Evolutionary conservation across 73 alveolate genomes (phyloP), one percentile per base, ranked within the genome.

Genomic region (Paramecium sonneborni): DNA sequence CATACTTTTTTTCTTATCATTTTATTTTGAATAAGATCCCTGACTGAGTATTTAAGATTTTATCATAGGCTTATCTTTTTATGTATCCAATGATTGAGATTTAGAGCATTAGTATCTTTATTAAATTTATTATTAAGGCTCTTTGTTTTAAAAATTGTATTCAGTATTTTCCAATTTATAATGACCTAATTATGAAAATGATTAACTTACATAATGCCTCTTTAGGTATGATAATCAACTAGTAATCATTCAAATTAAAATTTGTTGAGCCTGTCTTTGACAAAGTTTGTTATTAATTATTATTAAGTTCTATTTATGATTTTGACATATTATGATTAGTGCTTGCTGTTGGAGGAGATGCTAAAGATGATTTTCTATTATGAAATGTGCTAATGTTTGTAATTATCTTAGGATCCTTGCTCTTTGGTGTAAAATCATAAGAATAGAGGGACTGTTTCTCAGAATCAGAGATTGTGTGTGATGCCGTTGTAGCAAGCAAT

Each of bases 181-280:
- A 7, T 32, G 48, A 62, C 24, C 84, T 62, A 62, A 62, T 12
- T 62, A 52, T 52, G 30, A 52, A 23, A 26, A 1, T 62, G 2
- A 26, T 62, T 1, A 4, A 23, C 48, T 30, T 74, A 74, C 87
- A 34, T 74, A 74, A 20, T 18, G 44, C 37, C 26, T 39, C 58
- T 74, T 74, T 74, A 18, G 87, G 87, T 1, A 74, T 74, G 21
- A 39, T 39, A 14, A 74, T 39, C 35, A 34, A 74, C 37, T 74
- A 32, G 24, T 28, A 74, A 74, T 74, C 87, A 74, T 74, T 39
- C 8, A 74, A n/a, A 39, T 74, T 74, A 74, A 74, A 34, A 26
- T 62, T 62, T 39, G 58, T 21, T 67, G 85, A 67, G 3, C 85
- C 85, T 11, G 87, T 74, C 26, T 74, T 74, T 34, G 87, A 74